These are phyloP conservation scores for Panaeolus papilionaceus DNA, from an alignment of 768 basidiomycete species.

Conservation along the genomic window DNA sequence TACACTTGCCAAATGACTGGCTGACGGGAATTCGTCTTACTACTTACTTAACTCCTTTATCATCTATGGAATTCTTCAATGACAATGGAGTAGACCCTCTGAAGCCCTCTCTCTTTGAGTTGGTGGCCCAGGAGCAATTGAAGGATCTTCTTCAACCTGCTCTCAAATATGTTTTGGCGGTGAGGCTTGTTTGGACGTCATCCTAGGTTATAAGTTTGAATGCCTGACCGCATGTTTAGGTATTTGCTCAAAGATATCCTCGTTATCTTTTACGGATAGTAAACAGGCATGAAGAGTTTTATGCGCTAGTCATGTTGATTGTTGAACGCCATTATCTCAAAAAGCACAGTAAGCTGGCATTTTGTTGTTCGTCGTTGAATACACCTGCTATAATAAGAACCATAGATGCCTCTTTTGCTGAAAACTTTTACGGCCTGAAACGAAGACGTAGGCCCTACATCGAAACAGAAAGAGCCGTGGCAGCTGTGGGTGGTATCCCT, in stretches of 20 bases:
- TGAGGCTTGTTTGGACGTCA: slow-evolving; percentile 43
- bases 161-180: slow-evolving; percentile 91
- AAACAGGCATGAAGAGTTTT: slow-evolving; percentile 97
- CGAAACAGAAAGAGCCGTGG: slow-evolving; percentile 67
- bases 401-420: slow-evolving; percentile 90
- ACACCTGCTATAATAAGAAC: slow-evolving; percentile 16
- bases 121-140: slow-evolving; percentile 93
- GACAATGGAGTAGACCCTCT: slow-evolving; percentile 74
- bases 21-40: neutral
- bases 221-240: slow-evolving; percentile 49
- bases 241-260: slow-evolving; percentile 94
- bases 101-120: slow-evolving; percentile 88
- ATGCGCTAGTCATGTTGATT: slow-evolving; percentile 85
- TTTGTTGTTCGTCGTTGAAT: neutral
- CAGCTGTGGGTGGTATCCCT: slow-evolving; percentile 71
- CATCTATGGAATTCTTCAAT: slow-evolving; percentile 81
- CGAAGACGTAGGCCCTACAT: slow-evolving; percentile 75
- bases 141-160: slow-evolving; percentile 93
- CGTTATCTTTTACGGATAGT: slow-evolving; percentile 90
- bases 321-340: slow-evolving; percentile 92
- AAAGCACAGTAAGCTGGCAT: slow-evolving; percentile 69
- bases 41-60: neutral
- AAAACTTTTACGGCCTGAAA: slow-evolving; percentile 95
- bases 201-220: neutral
- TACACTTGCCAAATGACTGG: slow-evolving; percentile 2